phyloP scores from a whole-genome alignment of 1,284 basidiomycete species.

The Paramarasmius palmivorus region DNA sequence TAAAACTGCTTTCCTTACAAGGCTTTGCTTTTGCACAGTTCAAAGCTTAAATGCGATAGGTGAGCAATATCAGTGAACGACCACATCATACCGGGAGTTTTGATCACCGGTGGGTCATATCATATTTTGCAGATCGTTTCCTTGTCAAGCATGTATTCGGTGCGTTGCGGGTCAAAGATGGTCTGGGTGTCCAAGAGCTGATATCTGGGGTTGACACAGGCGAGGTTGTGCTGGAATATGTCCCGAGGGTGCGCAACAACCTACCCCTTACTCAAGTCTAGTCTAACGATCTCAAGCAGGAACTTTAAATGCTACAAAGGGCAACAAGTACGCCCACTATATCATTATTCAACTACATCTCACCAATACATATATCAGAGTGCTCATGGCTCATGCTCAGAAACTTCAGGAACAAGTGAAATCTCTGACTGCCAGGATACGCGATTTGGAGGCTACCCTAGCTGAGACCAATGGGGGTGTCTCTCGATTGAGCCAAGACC shows the following conservation, averaged over 20 bases:
- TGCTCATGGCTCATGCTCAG: slow-evolving; percentile 47
- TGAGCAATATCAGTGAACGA: slow-evolving; percentile 16
- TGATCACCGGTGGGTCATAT: slow-evolving; percentile 8
- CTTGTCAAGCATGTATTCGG: slow-evolving; percentile 53
- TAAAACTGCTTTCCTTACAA: background rate
- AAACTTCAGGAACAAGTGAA: slow-evolving; percentile 47
- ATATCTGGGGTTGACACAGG: slow-evolving; percentile 21
- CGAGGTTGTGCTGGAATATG: slow-evolving; percentile 54
- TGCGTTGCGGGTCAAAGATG: slow-evolving; percentile 14
- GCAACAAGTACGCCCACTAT: slow-evolving; percentile 44
- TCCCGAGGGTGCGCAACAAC: slow-evolving; percentile 39
- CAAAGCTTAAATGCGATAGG: slow-evolving; percentile 58
- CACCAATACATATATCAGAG: slow-evolving; percentile 28
- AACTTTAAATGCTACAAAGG: slow-evolving; percentile 51
- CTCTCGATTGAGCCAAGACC: slow-evolving; percentile 15
- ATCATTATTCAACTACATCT: slow-evolving; percentile 4
- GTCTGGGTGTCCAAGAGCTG: background rate
- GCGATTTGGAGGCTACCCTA: slow-evolving; percentile 58
- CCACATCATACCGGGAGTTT: slow-evolving; percentile 1
- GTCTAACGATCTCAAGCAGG: slow-evolving; percentile 29
- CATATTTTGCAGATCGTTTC: slow-evolving; percentile 37
- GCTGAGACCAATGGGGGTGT: slow-evolving; percentile 30
- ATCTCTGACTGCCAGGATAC: slow-evolving; percentile 44
- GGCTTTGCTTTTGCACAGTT: slow-evolving; percentile 28
- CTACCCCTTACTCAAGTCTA: background rate